Percentiles rank a stretch among this genome's conserved stretches.
phyloP scores from a whole-genome alignment of 2,329 filamentous ascomycete species.

The Lachnellula subtilissima region DNA sequence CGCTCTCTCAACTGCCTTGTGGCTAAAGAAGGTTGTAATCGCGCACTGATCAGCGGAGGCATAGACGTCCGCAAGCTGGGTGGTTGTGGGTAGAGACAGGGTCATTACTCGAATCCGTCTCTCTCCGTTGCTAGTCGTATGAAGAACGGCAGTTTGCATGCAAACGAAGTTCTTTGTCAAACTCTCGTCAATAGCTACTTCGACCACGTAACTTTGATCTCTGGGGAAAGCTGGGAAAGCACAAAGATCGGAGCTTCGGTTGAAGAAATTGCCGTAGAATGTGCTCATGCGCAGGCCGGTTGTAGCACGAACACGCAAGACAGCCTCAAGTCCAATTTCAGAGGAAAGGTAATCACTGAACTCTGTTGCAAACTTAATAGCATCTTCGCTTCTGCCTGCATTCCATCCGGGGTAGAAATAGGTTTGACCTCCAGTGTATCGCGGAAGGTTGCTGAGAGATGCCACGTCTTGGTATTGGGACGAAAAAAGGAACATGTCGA shows the following conservation, averaged over 20 bases:
- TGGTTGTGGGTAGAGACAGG: slow-evolving; percentile 85
- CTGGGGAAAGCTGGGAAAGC: slow-evolving; percentile 97
- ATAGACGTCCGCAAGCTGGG: slow-evolving; percentile 84
- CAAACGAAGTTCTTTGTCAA: slow-evolving; percentile 88
- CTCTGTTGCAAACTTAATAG: slow-evolving; percentile 94
- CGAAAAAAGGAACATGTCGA: slow-evolving; percentile 97
- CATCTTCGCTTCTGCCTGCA: slow-evolving; percentile 86
- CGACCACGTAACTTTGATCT: slow-evolving; percentile 95
- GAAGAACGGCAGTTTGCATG: slow-evolving; percentile 88
- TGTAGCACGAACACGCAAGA: slow-evolving; percentile 89
- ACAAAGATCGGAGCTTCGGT: slow-evolving; percentile 92
- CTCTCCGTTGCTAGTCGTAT: slow-evolving; percentile 97
- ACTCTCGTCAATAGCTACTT: slow-evolving; percentile 95
- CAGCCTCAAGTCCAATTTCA: slow-evolving; percentile 93
- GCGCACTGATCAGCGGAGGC: slow-evolving; percentile 92
- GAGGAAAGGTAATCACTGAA: slow-evolving; percentile 96
- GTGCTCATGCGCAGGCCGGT: slow-evolving; percentile 94
- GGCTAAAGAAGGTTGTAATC: slow-evolving; percentile 89
- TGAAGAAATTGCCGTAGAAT: slow-evolving; percentile 99
- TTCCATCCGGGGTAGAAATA: slow-evolving; percentile 99
- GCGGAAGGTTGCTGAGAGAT: slow-evolving; percentile 87
- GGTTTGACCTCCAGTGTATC: slow-evolving; percentile 95
- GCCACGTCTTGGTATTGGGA: slow-evolving; percentile 97
- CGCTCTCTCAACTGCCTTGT: slow-evolving; percentile 92
- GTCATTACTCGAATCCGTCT: slow-evolving; percentile 92